A percentile compares a stretch with the other conserved stretches of the same genome.
Evolutionary conservation across 2,329 filamentous ascomycete species (phyloP).

Genomic region (Trichoderma citrinoviride): DNA sequence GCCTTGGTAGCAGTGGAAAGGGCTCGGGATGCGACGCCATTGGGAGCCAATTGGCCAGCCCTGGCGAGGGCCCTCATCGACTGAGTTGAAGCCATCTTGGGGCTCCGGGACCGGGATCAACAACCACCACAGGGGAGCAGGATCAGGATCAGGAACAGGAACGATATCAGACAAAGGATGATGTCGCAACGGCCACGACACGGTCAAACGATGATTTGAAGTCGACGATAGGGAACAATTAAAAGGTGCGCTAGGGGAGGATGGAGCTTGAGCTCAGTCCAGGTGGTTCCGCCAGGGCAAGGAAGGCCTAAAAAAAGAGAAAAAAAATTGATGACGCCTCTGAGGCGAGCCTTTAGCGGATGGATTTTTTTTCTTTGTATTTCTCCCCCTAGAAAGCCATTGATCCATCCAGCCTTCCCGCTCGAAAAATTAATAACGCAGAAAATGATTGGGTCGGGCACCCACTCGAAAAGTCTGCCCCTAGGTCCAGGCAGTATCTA

Average conservation of each 20-base stretch:
- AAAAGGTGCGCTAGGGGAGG: neutral
- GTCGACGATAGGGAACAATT: slow-evolving; percentile 3
- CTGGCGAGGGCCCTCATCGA: slow-evolving; percentile 40
- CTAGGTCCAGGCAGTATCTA: neutral
- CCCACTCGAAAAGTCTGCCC: slow-evolving; percentile 13
- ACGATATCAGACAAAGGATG: neutral
- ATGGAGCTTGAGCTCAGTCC: slow-evolving; percentile 14
- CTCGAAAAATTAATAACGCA: slow-evolving; percentile 23
- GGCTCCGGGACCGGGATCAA: slow-evolving; percentile 16
- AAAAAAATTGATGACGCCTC: slow-evolving; percentile 16
- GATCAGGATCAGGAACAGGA: neutral
- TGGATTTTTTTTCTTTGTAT: slow-evolving; percentile 13
- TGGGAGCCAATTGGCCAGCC: slow-evolving; percentile 32
- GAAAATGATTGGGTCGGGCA: slow-evolving; percentile 19
- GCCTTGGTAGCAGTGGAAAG: slow-evolving; percentile 35
- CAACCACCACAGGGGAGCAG: neutral
- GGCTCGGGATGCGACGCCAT: slow-evolving; percentile 33
- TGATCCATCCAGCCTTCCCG: slow-evolving; percentile 14
- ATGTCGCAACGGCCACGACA: neutral
- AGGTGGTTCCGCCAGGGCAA: slow-evolving; percentile 14
- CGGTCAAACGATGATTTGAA: neutral
- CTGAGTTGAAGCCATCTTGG: slow-evolving; percentile 47
- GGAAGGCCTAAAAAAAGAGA: slow-evolving; percentile 14
- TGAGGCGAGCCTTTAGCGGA: slow-evolving; percentile 8
- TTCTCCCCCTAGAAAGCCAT: neutral